Evolutionary conservation across 1,139 yeast species (phyloP), one percentile per base, ranked within the genome.

Genomic region (Kodamaea suecica): DNA sequence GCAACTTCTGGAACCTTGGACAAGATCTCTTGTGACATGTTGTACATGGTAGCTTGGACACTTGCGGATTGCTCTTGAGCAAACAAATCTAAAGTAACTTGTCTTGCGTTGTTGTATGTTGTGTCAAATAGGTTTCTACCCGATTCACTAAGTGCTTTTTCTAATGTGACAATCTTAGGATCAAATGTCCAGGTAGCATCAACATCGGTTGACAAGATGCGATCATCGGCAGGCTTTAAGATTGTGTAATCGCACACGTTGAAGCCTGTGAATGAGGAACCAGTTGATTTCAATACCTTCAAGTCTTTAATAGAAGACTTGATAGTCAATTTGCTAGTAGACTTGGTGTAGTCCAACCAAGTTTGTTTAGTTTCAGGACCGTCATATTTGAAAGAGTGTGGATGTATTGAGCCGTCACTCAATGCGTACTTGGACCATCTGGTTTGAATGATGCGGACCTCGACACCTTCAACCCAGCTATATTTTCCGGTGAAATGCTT

Each of bases 41-140:
- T 85, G 72, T 78, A 88, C 96, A 87, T 87, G 42, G 96, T 88
- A 29, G 95, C 95, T 67, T 88, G 97, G 33, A 88, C 97, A 12
- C 95, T 83, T 13, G 95, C 78, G 7, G 95, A 85, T 61, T 85
- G 80, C 61, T 88, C 96, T 36, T 72, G 61, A 16, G 96, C 95
- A 61, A 88, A 88, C 42, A 75, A 71, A 39, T 80, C 84, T 50
- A 88, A 71, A 3, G 95, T 87, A 47, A 76, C 71, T 35, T 68
- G 69, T 53, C 88, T 75, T 16, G 90, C 94, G 14, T 57, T 53
- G 19, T 69, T 56, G 57, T 73, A 84, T 17, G 84, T 73, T 8
- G 55, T 38, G 61, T 86, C 95, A 49, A 83, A 82, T 29, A 73
- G 63, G n/a, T 85, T 84, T 19, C 64, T 52, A 39, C 73, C 73